These are phyloP conservation scores for Didymellaceae sp. DNA, from an alignment of 2,329 filamentous ascomycete genomes.

Conservation along the genomic window DNA sequence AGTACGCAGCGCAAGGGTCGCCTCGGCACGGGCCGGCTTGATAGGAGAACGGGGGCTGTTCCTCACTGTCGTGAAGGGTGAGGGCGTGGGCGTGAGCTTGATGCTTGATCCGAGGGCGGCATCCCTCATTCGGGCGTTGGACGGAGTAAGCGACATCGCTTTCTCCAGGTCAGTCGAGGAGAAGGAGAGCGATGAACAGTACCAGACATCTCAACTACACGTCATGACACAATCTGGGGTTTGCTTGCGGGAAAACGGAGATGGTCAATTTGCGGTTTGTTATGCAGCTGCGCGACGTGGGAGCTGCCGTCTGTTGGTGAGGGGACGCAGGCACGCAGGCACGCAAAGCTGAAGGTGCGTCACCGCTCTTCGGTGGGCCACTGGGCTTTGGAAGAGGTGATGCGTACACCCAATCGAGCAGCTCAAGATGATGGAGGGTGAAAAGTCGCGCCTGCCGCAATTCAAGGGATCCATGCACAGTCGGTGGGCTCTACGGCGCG, in stretches of 20 bases:
- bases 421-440: slow-evolving; percentile 4
- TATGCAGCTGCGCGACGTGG: neutral
- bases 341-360: neutral
- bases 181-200: slow-evolving; percentile 28
- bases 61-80: slow-evolving; percentile 65
- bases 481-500: neutral
- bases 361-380: neutral
- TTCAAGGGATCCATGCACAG: slow-evolving; percentile 13
- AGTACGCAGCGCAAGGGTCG: slow-evolving; percentile 72
- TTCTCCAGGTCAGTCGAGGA: slow-evolving; percentile 36
- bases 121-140: slow-evolving; percentile 52
- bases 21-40: slow-evolving; percentile 55
- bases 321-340: slow-evolving; percentile 25
- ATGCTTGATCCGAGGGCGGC: slow-evolving; percentile 47
- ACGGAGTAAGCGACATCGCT: slow-evolving; percentile 50
- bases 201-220: slow-evolving; percentile 36
- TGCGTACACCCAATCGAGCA: neutral
- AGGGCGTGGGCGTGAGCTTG: slow-evolving; percentile 69
- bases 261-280: neutral
- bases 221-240: slow-evolving; percentile 32
- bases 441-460: slow-evolving; percentile 14
- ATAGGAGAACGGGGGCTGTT: slow-evolving; percentile 69
- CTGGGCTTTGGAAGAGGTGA: neutral
- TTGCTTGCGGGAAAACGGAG: slow-evolving; percentile 5
- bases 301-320: slow-evolving; percentile 22